These are phyloP conservation scores for Eucalyptus victrix DNA, from an alignment of 345 rosid species.

Conservation along the genomic window DNA sequence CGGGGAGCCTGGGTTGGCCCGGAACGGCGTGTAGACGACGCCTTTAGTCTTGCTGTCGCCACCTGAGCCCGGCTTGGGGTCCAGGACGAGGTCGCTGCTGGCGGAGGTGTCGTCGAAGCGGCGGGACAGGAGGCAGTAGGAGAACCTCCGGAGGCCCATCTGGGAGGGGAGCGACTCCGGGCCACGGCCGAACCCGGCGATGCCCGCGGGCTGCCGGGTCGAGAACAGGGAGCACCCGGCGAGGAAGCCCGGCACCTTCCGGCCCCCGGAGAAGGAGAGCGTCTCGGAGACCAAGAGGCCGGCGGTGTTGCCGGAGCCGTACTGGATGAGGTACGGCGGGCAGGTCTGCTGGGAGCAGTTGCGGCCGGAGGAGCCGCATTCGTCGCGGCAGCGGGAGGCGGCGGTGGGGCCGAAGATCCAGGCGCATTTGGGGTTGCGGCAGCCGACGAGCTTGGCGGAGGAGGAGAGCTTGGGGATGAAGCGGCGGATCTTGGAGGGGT, in stretches of 20 bases:
- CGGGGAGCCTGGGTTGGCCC: slow-evolving; percentile 20
- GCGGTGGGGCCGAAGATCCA: slow-evolving; percentile 38
- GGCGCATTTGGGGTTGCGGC: slow-evolving; percentile 53
- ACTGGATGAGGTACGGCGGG: slow-evolving; percentile 63
- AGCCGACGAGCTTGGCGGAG: slow-evolving; percentile 42
- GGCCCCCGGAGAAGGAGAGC: slow-evolving; percentile 21
- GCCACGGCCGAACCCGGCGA: slow-evolving; percentile 83
- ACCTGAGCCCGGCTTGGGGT: slow-evolving; percentile 23
- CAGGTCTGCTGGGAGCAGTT: slow-evolving; percentile 52
- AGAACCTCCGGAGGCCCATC: slow-evolving; percentile 52
- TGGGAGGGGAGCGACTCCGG: slow-evolving; percentile 62
- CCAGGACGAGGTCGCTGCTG: slow-evolving; percentile 47
- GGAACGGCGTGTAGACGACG: slow-evolving; percentile 57
- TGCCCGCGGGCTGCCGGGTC: slow-evolving; percentile 78
- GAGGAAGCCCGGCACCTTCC: slow-evolving; percentile 33
- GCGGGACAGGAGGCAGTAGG: slow-evolving; percentile 70
- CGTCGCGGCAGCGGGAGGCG: slow-evolving; percentile 13
- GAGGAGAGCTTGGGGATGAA: slow-evolving; percentile 53
- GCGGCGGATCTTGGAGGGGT: slow-evolving; percentile 18
- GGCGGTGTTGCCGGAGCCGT: slow-evolving; percentile 65
- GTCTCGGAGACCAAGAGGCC: slow-evolving; percentile 57
- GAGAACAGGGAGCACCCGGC: slow-evolving; percentile 78
- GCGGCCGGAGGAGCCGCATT: slow-evolving; percentile 1
- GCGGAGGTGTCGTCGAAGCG: slow-evolving; percentile 46
- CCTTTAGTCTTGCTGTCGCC: slow-evolving; percentile 24